Evolutionary conservation across 2,329 filamentous ascomycete genomes (phyloP), one percentile per base, ranked within the genome.

Genomic region (Furcasterigmium sp.): DNA sequence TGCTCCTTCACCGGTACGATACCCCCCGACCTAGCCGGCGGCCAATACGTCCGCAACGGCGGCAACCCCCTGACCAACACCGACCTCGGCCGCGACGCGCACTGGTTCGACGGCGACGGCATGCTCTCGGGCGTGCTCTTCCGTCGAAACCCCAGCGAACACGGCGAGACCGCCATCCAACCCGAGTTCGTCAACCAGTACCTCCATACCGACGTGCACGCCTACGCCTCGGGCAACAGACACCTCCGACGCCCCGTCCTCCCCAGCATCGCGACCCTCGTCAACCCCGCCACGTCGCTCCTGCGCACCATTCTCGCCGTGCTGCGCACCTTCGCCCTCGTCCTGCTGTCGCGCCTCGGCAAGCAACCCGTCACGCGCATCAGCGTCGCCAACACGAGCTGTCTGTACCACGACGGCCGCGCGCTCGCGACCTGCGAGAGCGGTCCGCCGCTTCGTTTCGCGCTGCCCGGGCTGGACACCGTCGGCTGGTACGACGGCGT

Each of bases 91-190:
- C 71, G 80, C 49, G 80, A 84, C 55, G 74, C 79, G 8, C 84
- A 87, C 56, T 87, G 82, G 82, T 87, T 87, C 48, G 84, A 87
- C 51, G 84, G 84, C 25, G 83, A 87, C 56, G 84, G 84, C 5
- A 87, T 87, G 84, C 73, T 87, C 10, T 77, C 77, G 23, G 84
- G 84, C 2, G 82, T 87, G 1, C 68, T 69, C 15, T 87, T 85
- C 56, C 65, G 65, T 21, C 67, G 67, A 8, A n/a, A n/a, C n/a
- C n/a, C n/a, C n/a, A n/a, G n/a, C n/a, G n/a, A n/a, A n/a, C 41
- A 21, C 3, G 60, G 61, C 3, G 59, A 63, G 6, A 56, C 70
- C 4, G 59, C 68, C 3, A 69, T 83, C 2, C 57, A 68, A 45
- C 82, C 83, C 0, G 69, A 82, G 42, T 87, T 86, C 43, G 80